Conservation (phyloP, 305 asterid genomes). For the Fraxinus angustifolia region DNA sequence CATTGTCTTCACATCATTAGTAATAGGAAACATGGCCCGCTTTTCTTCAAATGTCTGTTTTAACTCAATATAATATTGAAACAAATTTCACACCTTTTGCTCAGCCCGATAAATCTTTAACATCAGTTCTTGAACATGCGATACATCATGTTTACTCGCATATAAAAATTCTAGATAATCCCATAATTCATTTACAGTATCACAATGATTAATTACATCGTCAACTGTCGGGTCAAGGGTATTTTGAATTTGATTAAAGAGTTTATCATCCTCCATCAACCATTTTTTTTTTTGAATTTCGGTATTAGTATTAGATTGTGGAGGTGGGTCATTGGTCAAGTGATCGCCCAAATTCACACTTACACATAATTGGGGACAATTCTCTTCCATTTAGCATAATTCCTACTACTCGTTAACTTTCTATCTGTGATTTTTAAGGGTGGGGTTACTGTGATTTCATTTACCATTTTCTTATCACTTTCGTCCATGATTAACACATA, state of each 20-base stretch:
- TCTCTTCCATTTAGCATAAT: background rate
- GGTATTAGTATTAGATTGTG: background rate
- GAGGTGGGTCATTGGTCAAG: background rate
- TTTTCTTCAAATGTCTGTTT: background rate
- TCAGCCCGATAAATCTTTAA: too few relatives aligned
- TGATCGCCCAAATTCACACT: background rate
- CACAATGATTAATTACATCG: background rate
- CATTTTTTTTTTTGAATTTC: background rate
- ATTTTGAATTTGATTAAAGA: background rate
- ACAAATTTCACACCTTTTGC: too few relatives aligned
- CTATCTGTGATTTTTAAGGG: background rate
- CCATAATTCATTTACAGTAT: too few relatives aligned
- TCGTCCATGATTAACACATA: background rate
- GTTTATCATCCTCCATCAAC: background rate
- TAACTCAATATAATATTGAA: background rate
- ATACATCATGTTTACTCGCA: background rate
- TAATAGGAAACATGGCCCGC: background rate
- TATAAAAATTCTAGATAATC: background rate
- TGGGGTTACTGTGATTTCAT: background rate
- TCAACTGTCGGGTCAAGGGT: background rate
- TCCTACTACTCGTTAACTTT: background rate
- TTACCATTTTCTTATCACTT: background rate
- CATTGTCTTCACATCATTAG: background rate
- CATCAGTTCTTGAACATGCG: too few relatives aligned
- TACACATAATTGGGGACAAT: background rate